These are phyloP conservation scores for Aspergillus hancockii DNA, from an alignment of 495 filamentous ascomycete species.

Conservation along the genomic window DNA sequence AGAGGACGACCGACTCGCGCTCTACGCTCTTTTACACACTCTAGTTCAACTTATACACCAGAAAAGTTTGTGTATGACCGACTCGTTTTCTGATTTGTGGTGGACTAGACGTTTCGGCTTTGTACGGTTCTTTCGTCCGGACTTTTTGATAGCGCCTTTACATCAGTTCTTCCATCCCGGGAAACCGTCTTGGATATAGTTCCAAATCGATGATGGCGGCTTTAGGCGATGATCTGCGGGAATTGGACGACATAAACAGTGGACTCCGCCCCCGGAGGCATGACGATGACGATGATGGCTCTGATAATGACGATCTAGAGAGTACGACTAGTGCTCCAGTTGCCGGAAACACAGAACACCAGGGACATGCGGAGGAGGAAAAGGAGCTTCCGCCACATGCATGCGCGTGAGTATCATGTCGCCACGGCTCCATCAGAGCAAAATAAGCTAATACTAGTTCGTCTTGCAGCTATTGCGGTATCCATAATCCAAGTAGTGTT, in stretches of 20 bases:
- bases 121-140: constrained; percentile 8
- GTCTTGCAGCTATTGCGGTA: constrained; percentile 82
- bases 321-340: constrained; percentile 85
- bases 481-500: constrained; percentile 91
- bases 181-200: constrained; percentile 33
- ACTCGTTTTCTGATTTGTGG: constrained; percentile 13
- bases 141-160: constrained; percentile 2
- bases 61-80: constrained; percentile 8
- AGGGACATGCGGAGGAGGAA: constrained; percentile 74
- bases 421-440: not conserved
- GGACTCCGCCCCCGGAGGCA: constrained; percentile 69
- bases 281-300: constrained; percentile 84
- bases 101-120: constrained; percentile 11
- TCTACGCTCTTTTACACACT: constrained; percentile 33
- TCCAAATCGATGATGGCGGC: constrained; percentile 66
- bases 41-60: not conserved
- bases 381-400: constrained; percentile 93
- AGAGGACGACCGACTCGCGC: constrained; percentile 29
- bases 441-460: constrained; percentile 17
- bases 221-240: constrained; percentile 68
- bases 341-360: constrained; percentile 66
- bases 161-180: constrained; percentile 22
- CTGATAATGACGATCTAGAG: constrained; percentile 85
- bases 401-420: constrained; percentile 74
- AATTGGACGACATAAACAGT: constrained; percentile 66